Conservation (phyloP, 2,329 filamentous ascomycete genomes). For the Colletotrichum truncatum region DNA sequence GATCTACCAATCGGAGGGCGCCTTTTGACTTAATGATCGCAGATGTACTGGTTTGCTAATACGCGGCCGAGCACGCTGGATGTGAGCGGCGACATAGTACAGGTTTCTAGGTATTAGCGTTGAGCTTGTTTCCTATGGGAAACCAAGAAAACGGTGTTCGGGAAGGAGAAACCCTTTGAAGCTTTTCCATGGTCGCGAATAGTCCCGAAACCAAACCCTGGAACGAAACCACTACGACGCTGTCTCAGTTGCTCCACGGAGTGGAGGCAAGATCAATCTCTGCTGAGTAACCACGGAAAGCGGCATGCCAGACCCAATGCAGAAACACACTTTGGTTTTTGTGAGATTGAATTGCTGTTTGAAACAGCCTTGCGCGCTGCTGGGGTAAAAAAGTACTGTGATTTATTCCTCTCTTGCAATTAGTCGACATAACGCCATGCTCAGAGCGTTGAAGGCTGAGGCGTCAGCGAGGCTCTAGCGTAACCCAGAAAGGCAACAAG, state of each 20-base stretch:
- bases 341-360: conserved; percentile 18
- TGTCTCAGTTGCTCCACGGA: conserved; percentile 2
- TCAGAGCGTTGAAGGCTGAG: conserved; percentile 12
- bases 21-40: neutral
- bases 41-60: neutral
- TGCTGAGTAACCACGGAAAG: neutral
- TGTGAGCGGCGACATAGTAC: neutral
- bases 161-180: neutral
- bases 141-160: neutral
- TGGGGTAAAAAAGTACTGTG: neutral
- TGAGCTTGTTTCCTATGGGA: conserved; percentile 26
- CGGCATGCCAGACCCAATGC: neutral
- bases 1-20: neutral
- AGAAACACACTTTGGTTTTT: neutral
- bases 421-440: conserved; percentile 5
- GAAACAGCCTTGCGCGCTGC: conserved; percentile 23
- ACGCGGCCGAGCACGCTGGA: neutral
- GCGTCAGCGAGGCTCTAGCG: conserved; percentile 12
- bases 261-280: neutral
- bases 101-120: conserved; percentile 9
- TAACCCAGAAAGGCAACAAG: neutral
- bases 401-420: neutral
- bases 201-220: neutral
- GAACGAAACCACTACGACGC: neutral
- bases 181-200: neutral